Conservation (phyloP, 306 rosid genomes). For the Phaseolus lunatus region DNA sequence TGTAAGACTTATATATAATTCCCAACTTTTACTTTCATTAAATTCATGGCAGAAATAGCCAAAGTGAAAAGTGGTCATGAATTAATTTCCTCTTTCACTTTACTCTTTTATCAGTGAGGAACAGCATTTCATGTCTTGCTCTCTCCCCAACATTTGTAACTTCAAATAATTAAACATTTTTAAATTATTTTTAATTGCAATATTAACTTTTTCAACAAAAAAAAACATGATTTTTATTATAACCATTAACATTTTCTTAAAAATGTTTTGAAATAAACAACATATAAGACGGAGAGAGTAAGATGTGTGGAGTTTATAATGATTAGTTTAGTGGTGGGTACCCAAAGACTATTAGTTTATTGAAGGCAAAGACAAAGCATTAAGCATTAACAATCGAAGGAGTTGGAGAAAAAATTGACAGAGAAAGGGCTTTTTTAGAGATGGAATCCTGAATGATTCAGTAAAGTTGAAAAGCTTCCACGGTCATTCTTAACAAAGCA, state of each 20-base stretch:
- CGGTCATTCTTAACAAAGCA: conserved; percentile 26
- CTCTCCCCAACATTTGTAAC: too few relatives aligned
- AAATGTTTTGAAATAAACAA: not conserved
- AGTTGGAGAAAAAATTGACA: conserved; percentile 24
- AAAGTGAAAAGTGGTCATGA: conserved; percentile 29
- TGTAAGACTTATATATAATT: conserved; percentile 14
- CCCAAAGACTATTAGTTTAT: conserved; percentile 37
- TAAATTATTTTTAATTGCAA: too few relatives aligned
- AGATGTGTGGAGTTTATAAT: not conserved
- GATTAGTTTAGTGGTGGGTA: conserved; percentile 51
- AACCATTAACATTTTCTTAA: too few relatives aligned
- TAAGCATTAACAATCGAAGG: conserved; percentile 39
- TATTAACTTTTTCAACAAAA: too few relatives aligned
- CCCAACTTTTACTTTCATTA: conserved; percentile 51
- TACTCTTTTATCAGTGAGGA: not conserved
- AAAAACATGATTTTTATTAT: too few relatives aligned
- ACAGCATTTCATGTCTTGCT: not conserved
- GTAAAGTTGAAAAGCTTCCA: conserved; percentile 35
- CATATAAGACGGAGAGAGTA: not conserved
- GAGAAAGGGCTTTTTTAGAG: conserved; percentile 12
- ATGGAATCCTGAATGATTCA: conserved; percentile 38
- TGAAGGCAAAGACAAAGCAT: conserved; percentile 40
- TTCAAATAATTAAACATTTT: too few relatives aligned
- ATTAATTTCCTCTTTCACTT: conserved; percentile 1
- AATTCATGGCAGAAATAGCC: conserved; percentile 8